Percentiles rank a stretch among this genome's conserved stretches.
Conservation (phyloP, 768 basidiomycete genomes). For the Peribolospora kevripleyi region DNA sequence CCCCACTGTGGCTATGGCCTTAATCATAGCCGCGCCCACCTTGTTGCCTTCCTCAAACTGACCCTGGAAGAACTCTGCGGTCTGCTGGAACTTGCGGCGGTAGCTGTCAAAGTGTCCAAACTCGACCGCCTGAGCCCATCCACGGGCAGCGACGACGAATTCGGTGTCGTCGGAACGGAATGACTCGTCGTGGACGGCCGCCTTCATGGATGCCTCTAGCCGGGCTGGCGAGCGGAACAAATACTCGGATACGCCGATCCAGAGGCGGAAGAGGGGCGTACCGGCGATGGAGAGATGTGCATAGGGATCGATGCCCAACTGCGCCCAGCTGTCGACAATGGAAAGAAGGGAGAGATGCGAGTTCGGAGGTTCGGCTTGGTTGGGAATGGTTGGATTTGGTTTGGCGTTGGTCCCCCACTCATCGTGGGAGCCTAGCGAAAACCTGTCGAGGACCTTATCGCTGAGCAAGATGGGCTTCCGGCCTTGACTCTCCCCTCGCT, state of each 20-base stretch:
- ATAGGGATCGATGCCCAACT: constrained; percentile 63
- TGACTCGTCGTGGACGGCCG: constrained; percentile 48
- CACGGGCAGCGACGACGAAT: constrained; percentile 74
- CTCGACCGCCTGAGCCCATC: constrained; percentile 86
- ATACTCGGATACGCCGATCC: constrained; percentile 91
- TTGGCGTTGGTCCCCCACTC: neutral
- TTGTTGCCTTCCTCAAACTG: constrained; percentile 65
- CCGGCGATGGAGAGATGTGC: constrained; percentile 78
- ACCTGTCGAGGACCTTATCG: constrained; percentile 60
- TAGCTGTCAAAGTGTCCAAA: constrained; percentile 85
- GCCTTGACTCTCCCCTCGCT: constrained; percentile 9
- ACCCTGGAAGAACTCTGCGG: constrained; percentile 56
- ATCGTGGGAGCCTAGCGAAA: constrained; percentile 35
- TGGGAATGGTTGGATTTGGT: neutral
- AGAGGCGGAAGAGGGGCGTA: constrained; percentile 84
- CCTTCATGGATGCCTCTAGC: constrained; percentile 44
- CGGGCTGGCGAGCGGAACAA: constrained; percentile 48
- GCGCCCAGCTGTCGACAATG: constrained; percentile 97
- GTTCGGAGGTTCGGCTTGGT: constrained; percentile 30
- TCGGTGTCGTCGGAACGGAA: constrained; percentile 77
- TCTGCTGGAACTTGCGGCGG: constrained; percentile 49
- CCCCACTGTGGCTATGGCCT: constrained; percentile 28
- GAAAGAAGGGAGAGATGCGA: constrained; percentile 82
- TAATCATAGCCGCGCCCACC: constrained; percentile 71
- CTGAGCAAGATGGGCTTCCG: constrained; percentile 44